Conservation (phyloP, 768 basidiomycete species). For the Phlebiopsis flavidoalba region DNA sequence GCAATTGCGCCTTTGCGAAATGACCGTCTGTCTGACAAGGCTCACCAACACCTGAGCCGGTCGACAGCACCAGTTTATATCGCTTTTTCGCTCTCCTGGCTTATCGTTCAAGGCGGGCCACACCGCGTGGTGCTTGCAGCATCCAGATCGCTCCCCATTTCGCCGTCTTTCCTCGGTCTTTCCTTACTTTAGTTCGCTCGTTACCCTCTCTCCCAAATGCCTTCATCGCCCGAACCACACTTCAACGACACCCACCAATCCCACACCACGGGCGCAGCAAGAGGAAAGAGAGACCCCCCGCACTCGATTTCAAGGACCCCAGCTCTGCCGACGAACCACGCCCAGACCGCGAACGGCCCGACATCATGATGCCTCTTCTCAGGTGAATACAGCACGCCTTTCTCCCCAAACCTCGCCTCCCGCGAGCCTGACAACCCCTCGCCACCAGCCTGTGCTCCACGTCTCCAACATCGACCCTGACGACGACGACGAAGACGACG, state of each 20-base stretch:
- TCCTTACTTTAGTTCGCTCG: slow-evolving; percentile 31
- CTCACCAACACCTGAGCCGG: slow-evolving; percentile 7
- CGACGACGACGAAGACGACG: slow-evolving; percentile 17
- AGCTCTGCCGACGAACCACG: slow-evolving; percentile 30
- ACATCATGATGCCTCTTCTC: slow-evolving; percentile 30
- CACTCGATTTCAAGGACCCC: slow-evolving; percentile 41
- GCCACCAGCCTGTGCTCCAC: slow-evolving; percentile 26
- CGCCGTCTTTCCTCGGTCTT: slow-evolving; percentile 30
- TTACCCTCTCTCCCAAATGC: slow-evolving; percentile 36
- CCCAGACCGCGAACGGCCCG: slow-evolving; percentile 25
- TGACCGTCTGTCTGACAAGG: slow-evolving; percentile 12
- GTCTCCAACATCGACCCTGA: slow-evolving; percentile 35
- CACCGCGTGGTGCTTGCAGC: slow-evolving; percentile 9
- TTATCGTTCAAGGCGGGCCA: slow-evolving; percentile 6
- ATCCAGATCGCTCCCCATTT: slow-evolving; percentile 16
- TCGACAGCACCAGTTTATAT: not conserved
- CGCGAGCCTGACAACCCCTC: slow-evolving; percentile 2
- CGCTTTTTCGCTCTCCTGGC: not conserved
- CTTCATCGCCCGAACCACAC: slow-evolving; percentile 36
- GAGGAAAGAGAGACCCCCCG: slow-evolving; percentile 48
- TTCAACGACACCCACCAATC: slow-evolving; percentile 19
- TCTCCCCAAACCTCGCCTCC: slow-evolving; percentile 11
- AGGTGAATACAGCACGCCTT: slow-evolving; percentile 25
- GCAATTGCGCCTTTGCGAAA: slow-evolving; percentile 9
- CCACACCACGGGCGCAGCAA: slow-evolving; percentile 29